Base-by-base conservation (phyloP, 352 stramenopile species). In the Phytophthora brassicae region DNA sequence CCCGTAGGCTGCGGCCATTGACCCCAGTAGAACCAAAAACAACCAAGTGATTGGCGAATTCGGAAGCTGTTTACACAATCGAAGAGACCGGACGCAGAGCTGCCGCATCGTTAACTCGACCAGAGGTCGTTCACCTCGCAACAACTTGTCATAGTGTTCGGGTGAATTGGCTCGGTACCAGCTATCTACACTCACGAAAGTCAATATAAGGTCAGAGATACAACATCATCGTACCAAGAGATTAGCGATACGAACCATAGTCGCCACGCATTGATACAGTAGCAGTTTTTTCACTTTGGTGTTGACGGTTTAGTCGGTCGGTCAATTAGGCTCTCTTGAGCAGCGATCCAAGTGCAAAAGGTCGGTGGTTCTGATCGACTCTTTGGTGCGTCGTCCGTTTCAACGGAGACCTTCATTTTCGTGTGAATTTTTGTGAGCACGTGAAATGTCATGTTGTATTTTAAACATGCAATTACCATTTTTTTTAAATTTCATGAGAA, bases 41-140 rank as follows among this genome's bases (percentile, higher is more conserved):
- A 92, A 64, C 86, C 86, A 95, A 41, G 82, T 95, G 51, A 93
- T 86, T 0, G 84, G 86, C 41, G 86, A 95, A 56, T 93, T 88
- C 33, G 86, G 86, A 8, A 95, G 56, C 42, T 89, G 87, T 50
- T 90, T 90, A 72, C 81, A 95, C 20, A 92, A 51, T 28, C 73
- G 68, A 36, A 92, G 81, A 49, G 76, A 86, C 9, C 73, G 70
- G 33, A 90, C 66, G 42, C 81, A 91, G 8, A 92, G 75, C 53
- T 92, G 81, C 11, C 81, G 75, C 58, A 89, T 70, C 7, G 84
- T 90, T 50, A 85, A 75, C 56, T 71, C 69, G 9, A 75, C 74
- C 9, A 89, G 46, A 8, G 75, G 82, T 11, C 80, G 69, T 33
- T 90, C 79, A 45, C 77, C 73, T 51, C 83, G 76, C 43, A 92